These are phyloP conservation scores for Terana coerulea DNA, from an alignment of 768 basidiomycete genomes.

Conservation along the genomic window DNA sequence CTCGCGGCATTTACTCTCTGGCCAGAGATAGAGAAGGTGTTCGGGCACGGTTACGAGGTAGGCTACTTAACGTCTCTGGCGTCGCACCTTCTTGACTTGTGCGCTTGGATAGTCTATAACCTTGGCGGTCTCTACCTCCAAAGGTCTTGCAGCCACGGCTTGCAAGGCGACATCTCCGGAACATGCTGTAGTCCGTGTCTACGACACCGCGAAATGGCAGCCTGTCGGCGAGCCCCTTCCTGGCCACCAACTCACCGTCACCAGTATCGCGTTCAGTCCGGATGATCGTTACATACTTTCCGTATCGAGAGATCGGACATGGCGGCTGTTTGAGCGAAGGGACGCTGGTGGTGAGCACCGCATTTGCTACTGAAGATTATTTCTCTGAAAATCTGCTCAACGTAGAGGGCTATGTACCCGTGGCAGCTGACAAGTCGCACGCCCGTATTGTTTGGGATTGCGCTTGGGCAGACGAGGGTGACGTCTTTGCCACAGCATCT, in stretches of 20 bases:
- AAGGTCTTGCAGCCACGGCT: constrained; percentile 75
- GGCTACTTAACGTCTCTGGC: constrained; percentile 10
- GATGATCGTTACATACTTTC: constrained; percentile 77
- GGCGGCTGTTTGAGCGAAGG: constrained; percentile 68
- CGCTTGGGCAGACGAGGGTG: constrained; percentile 74
- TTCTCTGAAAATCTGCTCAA: not conserved
- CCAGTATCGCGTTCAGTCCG: constrained; percentile 84
- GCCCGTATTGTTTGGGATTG: constrained; percentile 95
- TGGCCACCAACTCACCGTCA: constrained; percentile 89
- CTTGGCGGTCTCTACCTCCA: constrained; percentile 69
- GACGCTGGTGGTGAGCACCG: constrained; percentile 36
- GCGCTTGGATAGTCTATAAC: constrained; percentile 61
- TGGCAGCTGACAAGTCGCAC: constrained; percentile 79
- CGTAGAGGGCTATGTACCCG: constrained; percentile 49
- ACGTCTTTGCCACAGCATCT: constrained; percentile 88
- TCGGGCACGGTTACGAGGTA: constrained; percentile 97
- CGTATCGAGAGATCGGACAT: constrained; percentile 89
- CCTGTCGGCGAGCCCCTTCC: constrained; percentile 66
- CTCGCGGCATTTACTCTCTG: constrained; percentile 84
- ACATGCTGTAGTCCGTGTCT: constrained; percentile 86
- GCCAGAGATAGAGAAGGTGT: constrained; percentile 96
- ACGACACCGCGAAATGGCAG: constrained; percentile 68
- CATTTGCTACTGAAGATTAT: not conserved
- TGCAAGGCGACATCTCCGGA: constrained; percentile 87
- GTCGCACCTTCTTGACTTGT: not conserved